Percentiles rank a stretch among this genome's conserved stretches.
Conservation (phyloP, 2,329 filamentous ascomycete genomes). For the Ascomycota sp. region DNA sequence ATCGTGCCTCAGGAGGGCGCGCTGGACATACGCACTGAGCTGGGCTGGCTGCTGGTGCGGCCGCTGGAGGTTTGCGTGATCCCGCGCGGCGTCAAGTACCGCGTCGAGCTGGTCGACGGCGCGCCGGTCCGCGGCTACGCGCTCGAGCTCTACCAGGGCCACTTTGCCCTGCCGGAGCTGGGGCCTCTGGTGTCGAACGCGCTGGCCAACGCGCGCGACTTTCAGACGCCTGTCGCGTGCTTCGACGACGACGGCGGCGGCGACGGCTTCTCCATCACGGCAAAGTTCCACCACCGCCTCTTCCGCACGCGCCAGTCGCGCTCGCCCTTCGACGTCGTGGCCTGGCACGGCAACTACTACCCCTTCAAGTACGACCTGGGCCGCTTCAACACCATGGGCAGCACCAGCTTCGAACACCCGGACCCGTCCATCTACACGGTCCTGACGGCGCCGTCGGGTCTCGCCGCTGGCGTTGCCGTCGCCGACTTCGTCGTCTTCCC, state of each 20-base stretch:
- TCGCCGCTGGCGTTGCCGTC: slow-evolving; percentile 41
- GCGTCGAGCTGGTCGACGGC: slow-evolving; percentile 41
- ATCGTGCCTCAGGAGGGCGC: slow-evolving; percentile 57
- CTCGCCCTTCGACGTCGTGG: slow-evolving; percentile 61
- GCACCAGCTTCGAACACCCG: slow-evolving; percentile 55
- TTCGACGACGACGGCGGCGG: slow-evolving; percentile 30
- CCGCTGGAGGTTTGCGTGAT: slow-evolving; percentile 63
- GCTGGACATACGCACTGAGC: slow-evolving; percentile 58
- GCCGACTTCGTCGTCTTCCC: slow-evolving; percentile 59
- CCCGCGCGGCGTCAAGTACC: slow-evolving; percentile 54
- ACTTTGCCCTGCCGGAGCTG: slow-evolving; percentile 51
- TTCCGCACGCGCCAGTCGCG: slow-evolving; percentile 46
- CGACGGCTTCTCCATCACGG: slow-evolving; percentile 23
- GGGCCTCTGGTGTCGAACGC: slow-evolving; percentile 56
- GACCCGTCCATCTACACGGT: slow-evolving; percentile 65
- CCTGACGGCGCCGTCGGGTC: slow-evolving; percentile 38
- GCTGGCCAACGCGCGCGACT: slow-evolving; percentile 57
- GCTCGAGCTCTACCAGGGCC: slow-evolving; percentile 52
- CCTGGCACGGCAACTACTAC: slow-evolving; percentile 65
- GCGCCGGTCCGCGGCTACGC: slow-evolving; percentile 55
- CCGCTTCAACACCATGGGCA: slow-evolving; percentile 55
- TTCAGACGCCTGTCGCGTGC: slow-evolving; percentile 48
- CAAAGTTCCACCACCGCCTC: slow-evolving; percentile 45
- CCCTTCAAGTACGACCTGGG: slow-evolving; percentile 70
- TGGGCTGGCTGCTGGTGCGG: slow-evolving; percentile 54